Evolutionary conservation across 2,329 filamentous ascomycete species (phyloP), one percentile per base, ranked within the genome.

Genomic region (Fusarium sp.): DNA sequence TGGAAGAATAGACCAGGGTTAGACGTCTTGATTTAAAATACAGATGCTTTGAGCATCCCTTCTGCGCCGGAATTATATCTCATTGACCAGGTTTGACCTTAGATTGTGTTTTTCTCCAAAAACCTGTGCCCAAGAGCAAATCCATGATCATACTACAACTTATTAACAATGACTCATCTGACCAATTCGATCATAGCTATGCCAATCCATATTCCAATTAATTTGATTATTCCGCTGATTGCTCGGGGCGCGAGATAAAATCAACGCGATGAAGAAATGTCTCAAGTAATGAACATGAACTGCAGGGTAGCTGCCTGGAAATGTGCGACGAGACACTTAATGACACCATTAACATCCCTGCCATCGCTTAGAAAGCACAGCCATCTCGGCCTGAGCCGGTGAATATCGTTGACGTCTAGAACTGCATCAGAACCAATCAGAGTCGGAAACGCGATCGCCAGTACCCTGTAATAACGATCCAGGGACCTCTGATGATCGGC

Each of bases 271-370:
- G 5, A 53, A 53, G 22, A n/a, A 53, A 53, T 53, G n/a, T 38
- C 31, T 52, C 20, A 15, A 38, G 44, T 22, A 17, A n/a, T 39
- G 22, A 17, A 35, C 27, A 29, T 38, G 27, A 15, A n/a, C 14
- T 27, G 22, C 44, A 68, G 57, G 65, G 65, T 64, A 38, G 20
- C 18, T 45, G 20, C 8, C 33, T 35, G 33, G 22, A 22, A 9
- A 17, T 31, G 33, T 22, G 25, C 5, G 29, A 27, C 38, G 46
- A 20, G 31, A 52, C 31, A 52, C 49, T 63, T 54, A 42, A 76
- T 74, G 66, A 73, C 69, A 76, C 69, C 73, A 75, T 75, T 47
- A 61, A 39, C 22, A 75, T 54, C 73, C 75, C 66, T 73, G 62
- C 60, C 25, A 39, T 62, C 44, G 50, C 59, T 45, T 36, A 50